Percentiles rank a stretch among this genome's conserved stretches.
Conservation (phyloP, 2,329 filamentous ascomycete species). For the Fusarium albidum region DNA sequence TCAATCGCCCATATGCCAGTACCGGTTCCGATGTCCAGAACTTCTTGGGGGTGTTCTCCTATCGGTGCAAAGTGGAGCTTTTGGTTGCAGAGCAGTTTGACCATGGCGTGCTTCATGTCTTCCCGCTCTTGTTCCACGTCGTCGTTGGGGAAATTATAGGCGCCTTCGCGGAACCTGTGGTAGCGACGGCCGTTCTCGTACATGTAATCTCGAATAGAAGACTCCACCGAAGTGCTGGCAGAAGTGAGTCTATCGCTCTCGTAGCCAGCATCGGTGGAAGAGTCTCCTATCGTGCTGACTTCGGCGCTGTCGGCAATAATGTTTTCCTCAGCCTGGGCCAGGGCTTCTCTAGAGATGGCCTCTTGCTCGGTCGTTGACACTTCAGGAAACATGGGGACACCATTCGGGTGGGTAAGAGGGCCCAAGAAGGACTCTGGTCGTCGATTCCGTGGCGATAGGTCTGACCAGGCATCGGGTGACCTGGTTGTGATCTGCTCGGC, state of each 20-base stretch:
- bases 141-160: slow-evolving; percentile 68
- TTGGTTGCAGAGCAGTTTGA: slow-evolving; percentile 56
- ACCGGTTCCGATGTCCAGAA: slow-evolving; percentile 67
- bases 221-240: slow-evolving; percentile 49
- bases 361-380: slow-evolving; percentile 48
- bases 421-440: slow-evolving; percentile 36
- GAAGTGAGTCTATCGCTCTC: slow-evolving; percentile 48
- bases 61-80: slow-evolving; percentile 63
- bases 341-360: slow-evolving; percentile 46
- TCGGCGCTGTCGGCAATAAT: slow-evolving; percentile 48
- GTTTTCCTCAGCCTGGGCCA: slow-evolving; percentile 47
- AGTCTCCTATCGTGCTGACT: slow-evolving; percentile 28
- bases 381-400: slow-evolving; percentile 47
- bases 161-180: slow-evolving; percentile 61
- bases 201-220: slow-evolving; percentile 58
- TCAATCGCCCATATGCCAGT: slow-evolving; percentile 69
- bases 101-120: slow-evolving; percentile 64
- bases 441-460: slow-evolving; percentile 5
- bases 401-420: slow-evolving; percentile 50
- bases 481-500: slow-evolving; percentile 7
- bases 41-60: slow-evolving; percentile 54
- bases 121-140: slow-evolving; percentile 66
- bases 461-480: neutral
- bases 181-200: slow-evolving; percentile 68
- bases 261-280: slow-evolving; percentile 47